A percentile compares a stretch with the other conserved stretches of the same genome.
Evolutionary conservation across 805 yeast species (phyloP).

Genomic region (Cyberlindnera nakhonratchasimensis): DNA sequence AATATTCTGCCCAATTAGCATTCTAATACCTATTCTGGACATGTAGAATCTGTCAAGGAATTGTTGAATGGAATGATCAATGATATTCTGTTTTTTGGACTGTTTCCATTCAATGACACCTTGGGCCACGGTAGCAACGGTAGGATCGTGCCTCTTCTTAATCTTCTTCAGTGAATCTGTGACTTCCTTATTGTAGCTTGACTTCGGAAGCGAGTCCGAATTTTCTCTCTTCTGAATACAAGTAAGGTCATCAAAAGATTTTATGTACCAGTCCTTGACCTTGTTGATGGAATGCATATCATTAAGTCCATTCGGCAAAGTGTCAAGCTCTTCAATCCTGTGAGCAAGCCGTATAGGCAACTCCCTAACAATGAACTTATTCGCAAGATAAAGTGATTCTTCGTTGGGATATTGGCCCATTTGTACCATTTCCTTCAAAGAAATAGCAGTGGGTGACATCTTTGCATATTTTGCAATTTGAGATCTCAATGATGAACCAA

Average conservation of each 20-base stretch:
- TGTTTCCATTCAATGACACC: conserved; percentile 91
- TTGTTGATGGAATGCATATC: conserved; percentile 71
- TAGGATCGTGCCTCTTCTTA: conserved; percentile 86
- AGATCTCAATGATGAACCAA: conserved; percentile 18
- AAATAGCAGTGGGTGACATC: conserved; percentile 79
- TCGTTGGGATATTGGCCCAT: conserved; percentile 78
- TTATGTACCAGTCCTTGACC: conserved; percentile 88
- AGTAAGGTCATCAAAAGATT: conserved; percentile 81
- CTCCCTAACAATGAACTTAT: conserved; percentile 81
- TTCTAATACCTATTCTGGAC: conserved; percentile 88
- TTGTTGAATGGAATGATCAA: conserved; percentile 71
- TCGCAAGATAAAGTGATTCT: conserved; percentile 77
- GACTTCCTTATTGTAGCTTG: conserved; percentile 64
- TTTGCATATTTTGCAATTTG: conserved; percentile 49
- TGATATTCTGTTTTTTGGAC: conserved; percentile 41
- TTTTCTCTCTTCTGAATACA: conserved; percentile 33
- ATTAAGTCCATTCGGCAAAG: conserved; percentile 70
- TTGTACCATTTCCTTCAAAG: conserved; percentile 86
- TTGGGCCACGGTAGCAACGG: conserved; percentile 87
- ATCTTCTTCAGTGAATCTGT: conserved; percentile 64
- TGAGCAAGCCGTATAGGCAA: conserved; percentile 84
- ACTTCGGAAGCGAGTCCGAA: conserved; percentile 53
- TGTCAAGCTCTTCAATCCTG: conserved; percentile 79
- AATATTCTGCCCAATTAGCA: conserved; percentile 92
- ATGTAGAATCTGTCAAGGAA: conserved; percentile 84